Evolutionary conservation across 2,329 filamentous ascomycete species (phyloP).

Genomic region (Aspergillus pseudonomiae): DNA sequence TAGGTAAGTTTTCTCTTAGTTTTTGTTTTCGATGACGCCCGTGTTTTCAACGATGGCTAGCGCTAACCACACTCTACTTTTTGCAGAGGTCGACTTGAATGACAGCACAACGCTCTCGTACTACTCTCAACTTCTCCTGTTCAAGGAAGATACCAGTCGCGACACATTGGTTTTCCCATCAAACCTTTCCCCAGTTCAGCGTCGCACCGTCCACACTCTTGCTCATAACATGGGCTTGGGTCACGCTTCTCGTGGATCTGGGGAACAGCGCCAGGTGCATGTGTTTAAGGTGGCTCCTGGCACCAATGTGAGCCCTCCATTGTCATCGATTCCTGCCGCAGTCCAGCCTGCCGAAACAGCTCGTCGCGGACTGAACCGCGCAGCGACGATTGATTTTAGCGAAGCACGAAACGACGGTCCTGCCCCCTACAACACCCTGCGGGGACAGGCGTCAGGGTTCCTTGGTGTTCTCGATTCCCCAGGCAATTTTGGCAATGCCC

Average conservation of each 20-base stretch:
- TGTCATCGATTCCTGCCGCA: slow-evolving; percentile 63
- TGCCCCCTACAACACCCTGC: slow-evolving; percentile 73
- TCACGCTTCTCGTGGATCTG: slow-evolving; percentile 86
- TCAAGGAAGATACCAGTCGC: slow-evolving; percentile 76
- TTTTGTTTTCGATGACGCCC: background rate
- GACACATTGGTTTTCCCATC: slow-evolving; percentile 85
- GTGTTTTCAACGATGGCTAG: background rate
- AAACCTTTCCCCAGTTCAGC: slow-evolving; percentile 77
- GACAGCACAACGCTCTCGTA: slow-evolving; percentile 84
- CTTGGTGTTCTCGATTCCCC: slow-evolving; percentile 83
- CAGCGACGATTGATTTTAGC: slow-evolving; percentile 96
- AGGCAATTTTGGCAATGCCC: slow-evolving; percentile 66
- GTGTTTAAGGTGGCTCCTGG: slow-evolving; percentile 67
- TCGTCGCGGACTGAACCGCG: slow-evolving; percentile 83
- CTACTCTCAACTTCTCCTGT: slow-evolving; percentile 87
- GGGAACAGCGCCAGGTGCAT: slow-evolving; percentile 85
- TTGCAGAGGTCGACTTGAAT: slow-evolving; percentile 81
- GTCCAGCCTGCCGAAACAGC: slow-evolving; percentile 74
- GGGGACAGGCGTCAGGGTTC: slow-evolving; percentile 76
- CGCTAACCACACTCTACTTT: slow-evolving; percentile 19
- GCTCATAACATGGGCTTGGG: slow-evolving; percentile 93
- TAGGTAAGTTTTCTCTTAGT: slow-evolving; percentile 33
- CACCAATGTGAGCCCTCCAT: slow-evolving; percentile 62
- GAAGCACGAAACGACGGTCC: slow-evolving; percentile 73
- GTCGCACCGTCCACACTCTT: slow-evolving; percentile 88